These are phyloP conservation scores for Dryas alaskensis DNA, from an alignment of 306 rosid genomes.

Conservation along the genomic window DNA sequence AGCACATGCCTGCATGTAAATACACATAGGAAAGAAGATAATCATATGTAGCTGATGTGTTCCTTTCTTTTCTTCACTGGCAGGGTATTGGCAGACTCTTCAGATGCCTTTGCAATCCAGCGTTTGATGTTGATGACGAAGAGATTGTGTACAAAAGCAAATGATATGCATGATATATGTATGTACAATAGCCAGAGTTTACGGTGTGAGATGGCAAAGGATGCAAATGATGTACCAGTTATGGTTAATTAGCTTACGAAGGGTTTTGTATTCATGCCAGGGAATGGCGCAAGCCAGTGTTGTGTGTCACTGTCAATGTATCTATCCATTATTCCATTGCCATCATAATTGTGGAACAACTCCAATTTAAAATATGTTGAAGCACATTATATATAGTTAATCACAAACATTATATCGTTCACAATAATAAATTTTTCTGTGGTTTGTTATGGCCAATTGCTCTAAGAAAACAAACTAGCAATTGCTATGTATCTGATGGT, in stretches of 20 bases:
- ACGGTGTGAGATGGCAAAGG: too few relatives aligned
- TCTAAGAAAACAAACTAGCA: neutral
- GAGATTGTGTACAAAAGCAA: constrained; percentile 80
- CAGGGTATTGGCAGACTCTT: constrained; percentile 92
- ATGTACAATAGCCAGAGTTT: too few relatives aligned
- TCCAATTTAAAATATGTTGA: neutral
- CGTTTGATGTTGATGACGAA: constrained; percentile 92
- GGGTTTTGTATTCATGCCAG: neutral
- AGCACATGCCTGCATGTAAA: neutral
- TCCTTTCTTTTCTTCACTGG: neutral
- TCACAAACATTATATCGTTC: neutral
- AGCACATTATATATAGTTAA: neutral
- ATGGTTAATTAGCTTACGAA: neutral
- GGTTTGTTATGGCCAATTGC: neutral
- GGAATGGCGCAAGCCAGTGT: constrained; percentile 9
- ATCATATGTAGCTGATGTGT: neutral
- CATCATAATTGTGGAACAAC: neutral
- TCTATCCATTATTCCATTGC: neutral
- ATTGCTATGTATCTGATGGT: too few relatives aligned
- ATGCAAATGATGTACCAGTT: too few relatives aligned
- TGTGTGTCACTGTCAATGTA: constrained; percentile 5
- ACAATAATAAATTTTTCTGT: neutral
- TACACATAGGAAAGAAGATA: neutral
- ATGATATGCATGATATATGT: constrained; percentile 22
- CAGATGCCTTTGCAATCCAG: constrained; percentile 98